Evolutionary conservation across 371 early-diverging fungal species (phyloP).

Genomic region (Dichotomocladium elegans): DNA sequence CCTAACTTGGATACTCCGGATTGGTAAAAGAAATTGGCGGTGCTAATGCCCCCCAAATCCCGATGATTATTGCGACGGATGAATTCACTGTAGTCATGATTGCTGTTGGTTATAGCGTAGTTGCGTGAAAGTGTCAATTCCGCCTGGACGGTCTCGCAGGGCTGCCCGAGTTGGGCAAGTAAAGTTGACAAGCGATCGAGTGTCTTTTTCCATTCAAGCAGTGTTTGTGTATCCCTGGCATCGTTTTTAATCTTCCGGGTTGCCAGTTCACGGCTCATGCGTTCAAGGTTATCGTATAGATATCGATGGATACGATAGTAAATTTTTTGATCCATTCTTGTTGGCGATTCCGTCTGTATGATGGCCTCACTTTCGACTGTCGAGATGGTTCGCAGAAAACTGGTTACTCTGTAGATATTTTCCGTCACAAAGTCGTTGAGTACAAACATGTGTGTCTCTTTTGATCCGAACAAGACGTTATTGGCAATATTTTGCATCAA

Average conservation of each 20-base stretch:
- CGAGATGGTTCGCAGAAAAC: conserved; percentile 55
- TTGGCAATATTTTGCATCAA: conserved; percentile 94
- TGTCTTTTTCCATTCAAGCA: conserved; percentile 43
- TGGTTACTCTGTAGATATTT: conserved; percentile 64
- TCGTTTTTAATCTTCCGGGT: conserved; percentile 18
- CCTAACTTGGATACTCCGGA: conserved; percentile 73
- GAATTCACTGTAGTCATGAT: conserved; percentile 69
- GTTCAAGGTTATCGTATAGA: conserved; percentile 65
- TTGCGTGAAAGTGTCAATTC: conserved; percentile 37
- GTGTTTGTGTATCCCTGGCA: conserved; percentile 21
- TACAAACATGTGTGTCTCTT: conserved; percentile 86
- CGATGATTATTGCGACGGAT: conserved; percentile 68
- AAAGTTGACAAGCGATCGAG: conserved; percentile 75
- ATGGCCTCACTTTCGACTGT: not conserved
- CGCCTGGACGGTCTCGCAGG: conserved; percentile 31
- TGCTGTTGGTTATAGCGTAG: conserved; percentile 35
- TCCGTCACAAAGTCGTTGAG: conserved; percentile 80
- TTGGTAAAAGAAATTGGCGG: conserved; percentile 69
- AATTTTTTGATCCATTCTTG: conserved; percentile 48
- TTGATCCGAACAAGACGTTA: conserved; percentile 88
- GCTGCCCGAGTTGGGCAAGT: conserved; percentile 82
- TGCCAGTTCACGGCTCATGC: conserved; percentile 59
- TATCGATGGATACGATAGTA: conserved; percentile 56
- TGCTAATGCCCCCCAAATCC: conserved; percentile 54
- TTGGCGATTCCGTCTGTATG: not conserved